A percentile compares a stretch with the other conserved stretches of the same genome.
These are phyloP conservation scores for Bassia scoparia DNA, from an alignment of 148 eudicot species.

Conservation along the genomic window DNA sequence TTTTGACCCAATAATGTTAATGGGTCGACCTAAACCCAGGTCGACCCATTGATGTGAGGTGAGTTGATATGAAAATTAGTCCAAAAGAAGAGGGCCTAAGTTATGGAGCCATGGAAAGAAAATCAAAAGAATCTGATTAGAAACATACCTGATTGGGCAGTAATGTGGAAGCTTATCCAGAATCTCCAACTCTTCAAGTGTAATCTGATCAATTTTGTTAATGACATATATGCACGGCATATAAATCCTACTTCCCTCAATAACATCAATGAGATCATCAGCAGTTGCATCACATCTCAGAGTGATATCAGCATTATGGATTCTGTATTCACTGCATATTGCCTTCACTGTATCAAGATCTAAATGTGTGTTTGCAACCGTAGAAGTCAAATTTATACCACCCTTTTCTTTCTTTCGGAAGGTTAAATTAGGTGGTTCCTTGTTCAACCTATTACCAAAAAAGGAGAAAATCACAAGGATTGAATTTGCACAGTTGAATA, in stretches of 20 bases:
- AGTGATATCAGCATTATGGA: slow-evolving; percentile 92
- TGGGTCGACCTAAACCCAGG: no score
- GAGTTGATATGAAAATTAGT: no score
- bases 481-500: no score
- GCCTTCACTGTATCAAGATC: slow-evolving; percentile 98
- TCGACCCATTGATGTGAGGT: no score
- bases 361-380: slow-evolving; percentile 77
- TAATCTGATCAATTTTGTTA: slow-evolving; percentile 95
- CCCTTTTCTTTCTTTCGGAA: slow-evolving; percentile 97
- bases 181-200: slow-evolving; percentile 91
- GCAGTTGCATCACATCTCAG: slow-evolving; percentile 93
- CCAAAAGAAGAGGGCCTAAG: no score
- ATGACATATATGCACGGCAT: slow-evolving; percentile 91
- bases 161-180: slow-evolving; percentile 96
- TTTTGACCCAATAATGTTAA: no score
- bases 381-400: slow-evolving; percentile 92
- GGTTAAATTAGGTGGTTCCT: slow-evolving; percentile 93
- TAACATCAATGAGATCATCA: slow-evolving; percentile 96
- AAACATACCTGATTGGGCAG: slow-evolving; percentile 83
- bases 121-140: neutral
- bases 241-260: slow-evolving; percentile 93
- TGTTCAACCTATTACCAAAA: slow-evolving; percentile 64
- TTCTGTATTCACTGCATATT: slow-evolving; percentile 89
- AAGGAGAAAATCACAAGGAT: slow-evolving; percentile 2
- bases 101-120: no score